phyloP scores from a whole-genome alignment of 2,329 filamentous ascomycete genomes.

The Rhytidhysteron rufulum region DNA sequence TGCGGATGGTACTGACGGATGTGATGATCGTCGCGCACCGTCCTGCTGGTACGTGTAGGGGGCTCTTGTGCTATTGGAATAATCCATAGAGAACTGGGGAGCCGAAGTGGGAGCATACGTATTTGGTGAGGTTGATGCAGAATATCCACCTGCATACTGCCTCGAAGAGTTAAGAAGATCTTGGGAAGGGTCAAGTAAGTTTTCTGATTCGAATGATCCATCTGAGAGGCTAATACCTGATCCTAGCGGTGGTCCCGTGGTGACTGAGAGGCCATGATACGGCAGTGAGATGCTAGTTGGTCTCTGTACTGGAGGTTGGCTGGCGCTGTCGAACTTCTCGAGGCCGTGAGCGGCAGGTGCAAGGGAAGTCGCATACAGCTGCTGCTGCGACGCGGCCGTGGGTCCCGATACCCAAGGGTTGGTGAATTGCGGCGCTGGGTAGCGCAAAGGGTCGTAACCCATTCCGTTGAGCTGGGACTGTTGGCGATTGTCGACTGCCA shows the following conservation, averaged over 20 bases:
- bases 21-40: conserved; percentile 68
- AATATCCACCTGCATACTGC: conserved; percentile 64
- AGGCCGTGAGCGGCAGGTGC: conserved; percentile 49
- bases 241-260: conserved; percentile 64
- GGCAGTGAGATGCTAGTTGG: conserved; percentile 64
- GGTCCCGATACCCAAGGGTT: conserved; percentile 77
- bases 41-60: conserved; percentile 55
- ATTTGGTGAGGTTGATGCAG: conserved; percentile 67
- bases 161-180: conserved; percentile 71
- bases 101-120: conserved; percentile 65
- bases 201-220: conserved; percentile 58
- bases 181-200: conserved; percentile 69
- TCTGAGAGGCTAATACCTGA: conserved; percentile 63
- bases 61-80: conserved; percentile 55
- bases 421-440: conserved; percentile 72
- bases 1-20: conserved; percentile 69
- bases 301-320: conserved; percentile 55
- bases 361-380: conserved; percentile 63
- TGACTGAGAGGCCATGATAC: conserved; percentile 70
- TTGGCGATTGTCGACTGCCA: conserved; percentile 89
- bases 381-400: conserved; percentile 52
- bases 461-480: conserved; percentile 62
- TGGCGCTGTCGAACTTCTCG: conserved; percentile 17
- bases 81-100: conserved; percentile 73
- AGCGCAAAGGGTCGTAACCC: conserved; percentile 78